Base-by-base conservation (phyloP, 108 stramenopile genomes). In the Heterococcus sp. region DNA sequence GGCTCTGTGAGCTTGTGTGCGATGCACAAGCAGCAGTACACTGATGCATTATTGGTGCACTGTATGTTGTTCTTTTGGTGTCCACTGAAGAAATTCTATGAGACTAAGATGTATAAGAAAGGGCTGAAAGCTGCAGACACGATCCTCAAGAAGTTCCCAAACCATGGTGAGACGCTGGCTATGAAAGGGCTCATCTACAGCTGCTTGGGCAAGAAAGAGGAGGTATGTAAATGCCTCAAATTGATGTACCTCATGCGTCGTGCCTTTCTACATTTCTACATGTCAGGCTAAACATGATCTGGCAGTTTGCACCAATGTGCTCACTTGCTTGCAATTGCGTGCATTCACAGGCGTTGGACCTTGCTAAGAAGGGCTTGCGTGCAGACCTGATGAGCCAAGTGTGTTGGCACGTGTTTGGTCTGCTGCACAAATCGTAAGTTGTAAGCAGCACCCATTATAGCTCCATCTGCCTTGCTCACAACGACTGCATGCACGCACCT, bases 401-500 rank as follows among this genome's bases (percentile, higher is more conserved):
- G 26, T 99, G 97, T 90, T 99, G 98, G 98, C 96, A 99, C 84
- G 98, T 99, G 72, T 96, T 91, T 74, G 98, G 98, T 69, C 86
- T 99, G 8, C 87, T 97, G 68, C 90, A 99, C 82, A 92, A 96
- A 58, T 14, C 14, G 46, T 58, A 21, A 58, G 46, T 21, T n/a
- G n/a, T n/a, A n/a, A n/a, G n/a, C n/a, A n/a, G n/a, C n/a, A n/a
- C n/a, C n/a, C n/a, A n/a, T n/a, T n/a, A n/a, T n/a, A n/a, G n/a
- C n/a, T n/a, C n/a, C n/a, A n/a, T n/a, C n/a, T n/a, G n/a, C n/a
- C n/a, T n/a, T n/a, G n/a, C n/a, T n/a, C n/a, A n/a, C n/a, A n/a
- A n/a, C n/a, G n/a, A n/a, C n/a, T n/a, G n/a, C n/a, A n/a, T n/a
- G n/a, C n/a, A n/a, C n/a, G n/a, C n/a, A n/a, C n/a, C n/a, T n/a